Evolutionary conservation across 106 monocot species (phyloP), one percentile per base, ranked within the genome.

Genomic region (Apostasia shenzhenica): DNA sequence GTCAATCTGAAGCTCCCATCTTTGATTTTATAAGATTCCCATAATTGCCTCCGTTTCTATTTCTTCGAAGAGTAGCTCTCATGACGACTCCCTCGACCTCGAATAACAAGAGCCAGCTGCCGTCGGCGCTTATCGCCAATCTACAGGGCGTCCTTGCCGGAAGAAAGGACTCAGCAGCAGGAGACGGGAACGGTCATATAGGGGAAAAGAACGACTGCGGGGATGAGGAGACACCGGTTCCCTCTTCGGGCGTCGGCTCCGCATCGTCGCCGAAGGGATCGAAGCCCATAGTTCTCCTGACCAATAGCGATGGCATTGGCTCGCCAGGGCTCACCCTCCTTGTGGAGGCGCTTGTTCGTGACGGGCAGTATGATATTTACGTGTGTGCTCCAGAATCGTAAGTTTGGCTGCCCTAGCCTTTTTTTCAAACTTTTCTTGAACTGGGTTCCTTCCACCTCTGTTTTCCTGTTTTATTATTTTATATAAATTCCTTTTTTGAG

Each of bases 341-440:
- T 61, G 89, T 92, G 51, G 84, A 82, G 14, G 86, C 92, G 38
- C 95, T 97, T 48, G 86, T 87, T 39, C 55, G 74, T 55, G 84
- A 72, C 13, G 86, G 84, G 5, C 54, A 13, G 14, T 92, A 52
- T 71, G 79, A 87, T 55, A 80, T 97, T 54, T 69, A 77, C 63
- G 95, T 92, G 61, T 92, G 92, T 63, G 95, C 92, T 8, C 95
- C 95, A 5, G 92, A 92, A 73, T 86, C 86, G 95, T 94, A 74
- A 82, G 90, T 43, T 61, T 56, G 9, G 37, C 46, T 54, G 60
- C 70, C 41, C 45, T 60, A 37, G 41, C 45, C 10, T 38, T 45
- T 5, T 45, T 8, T 70, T 59, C 58, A 45, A 11, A 10, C 8
- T 45, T 10, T 38, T 26, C 54, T 54, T 52, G 41, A 14, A 13